Conservation (phyloP, 2,329 filamentous ascomycete species). For the Sporothrix luriei region DNA sequence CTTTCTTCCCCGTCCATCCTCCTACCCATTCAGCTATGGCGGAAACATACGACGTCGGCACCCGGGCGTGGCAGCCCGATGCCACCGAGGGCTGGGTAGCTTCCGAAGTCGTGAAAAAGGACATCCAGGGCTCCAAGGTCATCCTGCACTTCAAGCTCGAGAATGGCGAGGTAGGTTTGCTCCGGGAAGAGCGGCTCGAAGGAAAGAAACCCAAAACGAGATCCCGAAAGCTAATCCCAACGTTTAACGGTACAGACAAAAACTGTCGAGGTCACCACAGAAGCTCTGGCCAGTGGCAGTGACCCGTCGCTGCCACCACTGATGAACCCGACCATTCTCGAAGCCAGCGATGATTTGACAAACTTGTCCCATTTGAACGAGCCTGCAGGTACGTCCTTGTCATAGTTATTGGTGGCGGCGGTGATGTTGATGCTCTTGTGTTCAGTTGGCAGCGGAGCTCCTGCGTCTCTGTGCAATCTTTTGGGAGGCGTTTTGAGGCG, state of each 20-base stretch:
- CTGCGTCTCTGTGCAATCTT: neutral
- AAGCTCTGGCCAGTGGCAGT: conserved; percentile 74
- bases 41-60: conserved; percentile 94
- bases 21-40: conserved; percentile 63
- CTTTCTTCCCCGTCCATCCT: conserved; percentile 42
- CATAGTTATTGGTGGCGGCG: neutral
- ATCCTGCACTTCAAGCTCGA: conserved; percentile 84
- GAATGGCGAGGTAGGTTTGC: conserved; percentile 77
- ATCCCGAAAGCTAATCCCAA: neutral
- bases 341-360: conserved; percentile 96
- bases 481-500: neutral
- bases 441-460: conserved; percentile 10
- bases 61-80: conserved; percentile 98
- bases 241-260: conserved; percentile 67
- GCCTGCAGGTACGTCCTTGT: conserved; percentile 72
- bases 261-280: conserved; percentile 73
- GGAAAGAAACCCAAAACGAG: conserved; percentile 4
- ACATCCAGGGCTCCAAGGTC: conserved; percentile 80
- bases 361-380: conserved; percentile 98
- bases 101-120: conserved; percentile 88
- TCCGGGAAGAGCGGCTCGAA: neutral
- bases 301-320: conserved; percentile 81
- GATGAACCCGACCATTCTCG: conserved; percentile 97
- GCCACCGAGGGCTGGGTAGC: conserved; percentile 94
- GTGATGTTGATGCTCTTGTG: conserved; percentile 21